Evolutionary conservation across 768 basidiomycete species (phyloP).

Genomic region (Rubroboletus pulcherrimus): DNA sequence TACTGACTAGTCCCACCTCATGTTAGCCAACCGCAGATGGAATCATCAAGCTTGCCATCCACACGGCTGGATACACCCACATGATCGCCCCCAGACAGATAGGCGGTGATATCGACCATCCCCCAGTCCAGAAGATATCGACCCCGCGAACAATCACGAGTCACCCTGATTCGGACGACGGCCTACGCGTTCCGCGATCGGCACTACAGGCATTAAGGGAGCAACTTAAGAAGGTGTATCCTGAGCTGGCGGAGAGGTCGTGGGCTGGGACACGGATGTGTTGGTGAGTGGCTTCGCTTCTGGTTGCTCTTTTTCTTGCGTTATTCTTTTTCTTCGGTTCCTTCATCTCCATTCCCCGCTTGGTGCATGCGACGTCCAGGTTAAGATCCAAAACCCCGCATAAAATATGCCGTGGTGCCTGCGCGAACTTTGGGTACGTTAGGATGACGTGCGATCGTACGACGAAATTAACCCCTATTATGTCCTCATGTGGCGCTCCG

Average conservation of each 20-base stretch:
- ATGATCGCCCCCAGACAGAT: conserved; percentile 5
- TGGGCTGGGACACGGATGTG: conserved; percentile 77
- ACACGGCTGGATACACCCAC: conserved; percentile 69
- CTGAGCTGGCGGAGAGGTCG: conserved; percentile 69
- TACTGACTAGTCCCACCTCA: neutral
- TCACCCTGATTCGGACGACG: conserved; percentile 48
- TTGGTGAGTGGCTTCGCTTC: conserved; percentile 53
- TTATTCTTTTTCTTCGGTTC: neutral
- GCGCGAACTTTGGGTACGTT: neutral
- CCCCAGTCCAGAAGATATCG: conserved; percentile 44
- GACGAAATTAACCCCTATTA: neutral
- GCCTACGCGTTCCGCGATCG: conserved; percentile 61
- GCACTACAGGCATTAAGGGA: conserved; percentile 49
- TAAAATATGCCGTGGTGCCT: too few relatives aligned
- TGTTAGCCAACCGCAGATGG: conserved; percentile 62
- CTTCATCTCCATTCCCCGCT: neutral
- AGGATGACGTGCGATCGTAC: neutral
- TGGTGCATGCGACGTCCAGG: neutral
- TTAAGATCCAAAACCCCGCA: neutral
- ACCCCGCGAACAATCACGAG: conserved; percentile 72
- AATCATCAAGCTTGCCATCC: conserved; percentile 76
- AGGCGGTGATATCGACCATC: neutral
- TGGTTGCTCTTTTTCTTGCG: neutral
- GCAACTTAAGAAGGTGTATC: conserved; percentile 59
- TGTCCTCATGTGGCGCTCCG: neutral